These are phyloP conservation scores for Raddia distichophylla DNA, from an alignment of 176 grass and related monocot species.

Conservation along the genomic window DNA sequence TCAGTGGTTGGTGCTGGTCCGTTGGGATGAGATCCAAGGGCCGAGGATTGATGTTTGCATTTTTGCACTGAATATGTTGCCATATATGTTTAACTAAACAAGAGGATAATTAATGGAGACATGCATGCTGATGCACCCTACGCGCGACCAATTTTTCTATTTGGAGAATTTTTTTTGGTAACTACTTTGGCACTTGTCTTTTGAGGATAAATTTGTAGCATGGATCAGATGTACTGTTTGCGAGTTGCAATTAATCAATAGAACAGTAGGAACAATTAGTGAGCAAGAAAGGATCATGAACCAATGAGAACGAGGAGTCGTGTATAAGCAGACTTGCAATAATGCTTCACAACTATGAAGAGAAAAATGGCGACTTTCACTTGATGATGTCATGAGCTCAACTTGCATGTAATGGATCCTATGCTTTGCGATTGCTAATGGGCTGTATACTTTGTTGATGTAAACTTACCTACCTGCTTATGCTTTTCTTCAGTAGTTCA, in stretches of 20 bases:
- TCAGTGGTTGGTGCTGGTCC: too few relatives aligned
- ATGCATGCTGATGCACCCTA: constrained; percentile 3
- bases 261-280: neutral
- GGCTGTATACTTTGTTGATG: neutral
- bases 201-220: constrained; percentile 27
- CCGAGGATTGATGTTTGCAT: too few relatives aligned
- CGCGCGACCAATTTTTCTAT: constrained; percentile 8
- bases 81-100: constrained; percentile 33
- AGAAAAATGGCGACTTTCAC: neutral
- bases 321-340: neutral
- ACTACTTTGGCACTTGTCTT: neutral
- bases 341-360: constrained; percentile 1
- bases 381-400: constrained; percentile 34
- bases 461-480: constrained; percentile 8
- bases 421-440: constrained; percentile 17
- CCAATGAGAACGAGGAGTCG: neutral
- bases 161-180: neutral
- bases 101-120: constrained; percentile 33
- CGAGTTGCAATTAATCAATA: constrained; percentile 15
- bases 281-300: constrained; percentile 9
- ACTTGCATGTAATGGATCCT: constrained; percentile 29
- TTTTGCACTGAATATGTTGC: too few relatives aligned
- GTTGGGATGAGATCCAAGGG: too few relatives aligned
- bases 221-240: constrained; percentile 25
- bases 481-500: constrained; percentile 21